A percentile compares a stretch with the other conserved stretches of the same genome.
Evolutionary conservation across 2,329 filamentous ascomycete species (phyloP).

Genomic region (Penicillium sp.): DNA sequence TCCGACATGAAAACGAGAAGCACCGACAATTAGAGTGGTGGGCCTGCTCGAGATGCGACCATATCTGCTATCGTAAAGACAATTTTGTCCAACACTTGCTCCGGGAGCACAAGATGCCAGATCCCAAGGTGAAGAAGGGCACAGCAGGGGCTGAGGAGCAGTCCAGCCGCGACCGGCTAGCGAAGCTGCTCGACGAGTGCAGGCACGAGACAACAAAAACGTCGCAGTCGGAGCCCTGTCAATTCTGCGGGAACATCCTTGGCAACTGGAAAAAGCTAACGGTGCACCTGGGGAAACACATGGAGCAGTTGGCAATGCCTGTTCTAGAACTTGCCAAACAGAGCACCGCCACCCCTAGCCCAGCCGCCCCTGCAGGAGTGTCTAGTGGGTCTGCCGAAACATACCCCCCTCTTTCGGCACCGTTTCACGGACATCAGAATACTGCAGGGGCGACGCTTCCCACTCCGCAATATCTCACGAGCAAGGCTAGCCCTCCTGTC

Average conservation of each 20-base stretch:
- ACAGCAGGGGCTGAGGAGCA: conserved; percentile 46
- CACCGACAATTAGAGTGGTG: conserved; percentile 91
- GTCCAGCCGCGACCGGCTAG: conserved; percentile 60
- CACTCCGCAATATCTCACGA: conserved; percentile 12
- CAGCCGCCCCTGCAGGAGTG: conserved; percentile 7
- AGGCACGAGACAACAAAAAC: conserved; percentile 65
- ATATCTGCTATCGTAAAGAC: conserved; percentile 82
- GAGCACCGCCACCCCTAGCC: conserved; percentile 33
- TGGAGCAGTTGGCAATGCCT: conserved; percentile 87
- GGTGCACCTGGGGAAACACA: conserved; percentile 90
- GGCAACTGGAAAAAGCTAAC: conserved; percentile 89
- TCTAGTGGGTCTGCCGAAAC: conserved; percentile 1
- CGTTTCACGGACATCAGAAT: conserved; percentile 6
- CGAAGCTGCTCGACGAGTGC: conserved; percentile 75
- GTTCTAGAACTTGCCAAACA: conserved; percentile 59
- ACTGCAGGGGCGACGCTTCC: conserved; percentile 6
- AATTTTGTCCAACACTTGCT: conserved; percentile 93
- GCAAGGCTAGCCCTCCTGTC: conserved; percentile 7
- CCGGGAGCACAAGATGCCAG: conserved; percentile 81
- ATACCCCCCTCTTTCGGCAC: conserved; percentile 2
- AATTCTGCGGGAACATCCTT: conserved; percentile 81
- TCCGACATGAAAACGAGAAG: conserved; percentile 87
- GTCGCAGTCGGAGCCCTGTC: conserved; percentile 77
- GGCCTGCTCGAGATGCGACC: conserved; percentile 78
- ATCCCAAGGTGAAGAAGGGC: conserved; percentile 74